Percentiles rank a stretch among this genome's conserved stretches.
These are phyloP conservation scores for Aspergillus nomiae DNA, from an alignment of 2,329 filamentous ascomycete species.

Conservation along the genomic window DNA sequence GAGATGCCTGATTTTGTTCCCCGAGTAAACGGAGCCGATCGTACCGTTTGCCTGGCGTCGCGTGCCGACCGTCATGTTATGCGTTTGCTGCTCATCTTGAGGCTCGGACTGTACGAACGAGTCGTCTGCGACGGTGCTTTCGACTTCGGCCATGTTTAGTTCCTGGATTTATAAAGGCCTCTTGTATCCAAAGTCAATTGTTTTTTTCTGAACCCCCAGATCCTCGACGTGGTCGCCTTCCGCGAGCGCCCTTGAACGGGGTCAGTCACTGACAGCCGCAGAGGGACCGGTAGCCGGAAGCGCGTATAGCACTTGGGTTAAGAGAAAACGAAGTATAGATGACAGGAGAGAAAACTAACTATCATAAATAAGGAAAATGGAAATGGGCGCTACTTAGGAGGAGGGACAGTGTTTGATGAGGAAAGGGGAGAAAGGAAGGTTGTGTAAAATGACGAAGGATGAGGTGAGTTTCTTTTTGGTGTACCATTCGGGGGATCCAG, in stretches of 20 bases:
- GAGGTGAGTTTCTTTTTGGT: background rate
- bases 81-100: conserved; percentile 38
- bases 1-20: conserved; percentile 67
- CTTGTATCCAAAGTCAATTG: background rate
- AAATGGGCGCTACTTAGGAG: background rate
- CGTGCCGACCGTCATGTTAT: conserved; percentile 51
- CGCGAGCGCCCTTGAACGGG: conserved; percentile 1
- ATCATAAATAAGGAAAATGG: background rate
- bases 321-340: background rate
- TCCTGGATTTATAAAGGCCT: background rate
- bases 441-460: background rate
- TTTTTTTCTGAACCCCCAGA: background rate
- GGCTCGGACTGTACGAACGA: conserved; percentile 38
- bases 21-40: conserved; percentile 67
- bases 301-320: background rate
- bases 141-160: conserved; percentile 37
- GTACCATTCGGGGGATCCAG: conserved; percentile 2
- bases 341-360: background rate
- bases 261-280: background rate
- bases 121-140: conserved; percentile 36
- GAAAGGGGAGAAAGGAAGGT: background rate
- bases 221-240: background rate
- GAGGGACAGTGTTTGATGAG: background rate
- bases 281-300: conserved; percentile 5
- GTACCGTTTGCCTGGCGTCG: conserved; percentile 66